phyloP scores from a whole-genome alignment of 495 filamentous ascomycete species.

The Aspergillus bertholletiae region DNA sequence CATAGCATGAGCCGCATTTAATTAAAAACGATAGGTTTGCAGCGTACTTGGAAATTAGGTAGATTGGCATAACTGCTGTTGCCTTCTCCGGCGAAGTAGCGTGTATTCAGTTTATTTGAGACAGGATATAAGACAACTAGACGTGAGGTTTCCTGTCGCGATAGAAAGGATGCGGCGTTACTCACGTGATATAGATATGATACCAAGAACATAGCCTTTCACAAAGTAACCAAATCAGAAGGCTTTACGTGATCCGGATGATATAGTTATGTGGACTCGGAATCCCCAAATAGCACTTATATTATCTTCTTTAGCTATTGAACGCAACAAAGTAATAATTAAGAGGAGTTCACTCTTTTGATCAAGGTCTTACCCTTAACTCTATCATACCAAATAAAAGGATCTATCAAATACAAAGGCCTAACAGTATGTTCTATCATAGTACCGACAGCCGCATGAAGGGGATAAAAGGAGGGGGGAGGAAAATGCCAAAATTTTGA shows the following conservation, averaged over 20 bases:
- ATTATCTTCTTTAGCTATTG: not conserved
- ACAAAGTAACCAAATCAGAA: not conserved
- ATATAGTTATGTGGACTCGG: too few relatives aligned
- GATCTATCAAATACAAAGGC: constrained; percentile 20
- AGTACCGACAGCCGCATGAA: constrained; percentile 7
- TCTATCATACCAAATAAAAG: constrained; percentile 3
- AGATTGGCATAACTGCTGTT: constrained; percentile 27
- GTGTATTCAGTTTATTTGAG: not conserved
- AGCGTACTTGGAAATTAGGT: constrained; percentile 42
- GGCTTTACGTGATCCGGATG: too few relatives aligned
- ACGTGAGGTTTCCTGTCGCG: too few relatives aligned
- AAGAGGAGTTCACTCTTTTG: constrained; percentile 16
- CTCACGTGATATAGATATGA: not conserved
- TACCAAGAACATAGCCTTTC: not conserved
- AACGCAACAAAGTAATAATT: constrained; percentile 3
- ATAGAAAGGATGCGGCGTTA: not conserved
- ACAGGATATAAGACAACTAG: not conserved
- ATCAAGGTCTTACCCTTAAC: constrained; percentile 3
- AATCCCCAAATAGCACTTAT: too few relatives aligned
- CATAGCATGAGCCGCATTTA: not conserved
- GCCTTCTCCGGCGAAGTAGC: not conserved
- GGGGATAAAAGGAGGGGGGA: too few relatives aligned
- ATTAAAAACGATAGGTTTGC: not conserved
- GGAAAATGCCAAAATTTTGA: not conserved
- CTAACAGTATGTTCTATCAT: constrained; percentile 18